Conservation (phyloP, 2,329 filamentous ascomycete species). For the Xylaria sp. region DNA sequence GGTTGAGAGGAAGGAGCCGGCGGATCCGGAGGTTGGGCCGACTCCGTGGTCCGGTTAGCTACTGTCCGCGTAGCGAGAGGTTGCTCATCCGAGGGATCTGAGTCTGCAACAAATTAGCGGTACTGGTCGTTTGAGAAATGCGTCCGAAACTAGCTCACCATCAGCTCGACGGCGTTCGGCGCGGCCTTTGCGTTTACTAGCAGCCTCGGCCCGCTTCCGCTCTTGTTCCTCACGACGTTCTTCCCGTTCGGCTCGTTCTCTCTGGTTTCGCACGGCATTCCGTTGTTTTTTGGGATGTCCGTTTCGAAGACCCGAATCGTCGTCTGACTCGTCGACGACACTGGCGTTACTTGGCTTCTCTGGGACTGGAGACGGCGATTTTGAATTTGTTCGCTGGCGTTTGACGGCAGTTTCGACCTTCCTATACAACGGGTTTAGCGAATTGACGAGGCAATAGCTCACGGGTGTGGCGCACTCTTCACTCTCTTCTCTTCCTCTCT, state of each 20-base stretch:
- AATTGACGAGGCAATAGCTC: slow-evolving; percentile 29
- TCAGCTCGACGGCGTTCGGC: slow-evolving; percentile 84
- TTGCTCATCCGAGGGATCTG: slow-evolving; percentile 76
- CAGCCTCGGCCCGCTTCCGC: slow-evolving; percentile 76
- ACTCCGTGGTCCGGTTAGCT: slow-evolving; percentile 50
- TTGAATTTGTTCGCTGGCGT: slow-evolving; percentile 84
- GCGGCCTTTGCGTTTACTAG: slow-evolving; percentile 82
- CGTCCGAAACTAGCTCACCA: slow-evolving; percentile 61
- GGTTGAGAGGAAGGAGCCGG: slow-evolving; percentile 59
- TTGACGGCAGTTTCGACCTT: slow-evolving; percentile 75
- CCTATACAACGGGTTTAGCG: slow-evolving; percentile 58
- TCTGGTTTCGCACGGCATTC: slow-evolving; percentile 67
- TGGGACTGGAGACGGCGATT: slow-evolving; percentile 71
- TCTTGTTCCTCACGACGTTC: slow-evolving; percentile 83
- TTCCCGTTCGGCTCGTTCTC: slow-evolving; percentile 73
- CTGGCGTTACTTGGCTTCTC: slow-evolving; percentile 58
- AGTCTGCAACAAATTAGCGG: slow-evolving; percentile 65
- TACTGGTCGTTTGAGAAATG: slow-evolving; percentile 41
- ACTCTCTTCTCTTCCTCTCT: slow-evolving; percentile 88
- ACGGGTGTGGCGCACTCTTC: slow-evolving; percentile 78
- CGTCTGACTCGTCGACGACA: slow-evolving; percentile 73
- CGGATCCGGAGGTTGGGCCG: slow-evolving; percentile 53
- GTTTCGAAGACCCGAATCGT: slow-evolving; percentile 74
- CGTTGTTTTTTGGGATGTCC: slow-evolving; percentile 69
- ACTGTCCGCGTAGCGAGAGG: slow-evolving; percentile 60